phyloP scores from a whole-genome alignment of 1,284 basidiomycete species.

The Ustilago trichophora region DNA sequence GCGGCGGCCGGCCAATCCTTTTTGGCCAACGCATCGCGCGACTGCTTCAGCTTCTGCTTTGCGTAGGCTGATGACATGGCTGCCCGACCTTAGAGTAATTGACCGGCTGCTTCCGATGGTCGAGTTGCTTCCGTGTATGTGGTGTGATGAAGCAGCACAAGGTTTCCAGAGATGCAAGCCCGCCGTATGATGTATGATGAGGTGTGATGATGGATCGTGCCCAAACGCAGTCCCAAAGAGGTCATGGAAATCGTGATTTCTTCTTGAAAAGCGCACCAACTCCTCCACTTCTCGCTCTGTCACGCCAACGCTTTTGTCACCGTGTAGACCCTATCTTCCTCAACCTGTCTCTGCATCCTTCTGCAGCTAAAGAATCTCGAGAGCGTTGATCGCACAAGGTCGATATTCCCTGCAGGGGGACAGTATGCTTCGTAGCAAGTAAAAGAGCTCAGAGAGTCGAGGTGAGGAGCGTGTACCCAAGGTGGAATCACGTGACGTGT shows the following conservation, averaged over 20 bases:
- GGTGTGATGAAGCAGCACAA: slow-evolving; percentile 3
- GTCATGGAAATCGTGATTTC: slow-evolving; percentile 9
- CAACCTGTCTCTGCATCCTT: too few relatives aligned
- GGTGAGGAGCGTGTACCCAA: too few relatives aligned
- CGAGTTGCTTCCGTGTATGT: too few relatives aligned
- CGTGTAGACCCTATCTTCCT: too few relatives aligned
- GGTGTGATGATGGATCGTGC: slow-evolving; percentile 9
- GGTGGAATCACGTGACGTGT: slow-evolving; percentile 23
- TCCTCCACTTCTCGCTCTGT: slow-evolving; percentile 24
- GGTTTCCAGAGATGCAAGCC: not conserved
- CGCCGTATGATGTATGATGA: not conserved
- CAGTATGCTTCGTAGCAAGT: too few relatives aligned
- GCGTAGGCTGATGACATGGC: slow-evolving; percentile 45
- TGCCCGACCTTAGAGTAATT: too few relatives aligned
- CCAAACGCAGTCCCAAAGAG: not conserved
- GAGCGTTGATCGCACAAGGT: too few relatives aligned
- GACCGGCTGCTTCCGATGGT: too few relatives aligned
- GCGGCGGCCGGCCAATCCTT: slow-evolving; percentile 51
- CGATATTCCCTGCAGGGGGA: too few relatives aligned
- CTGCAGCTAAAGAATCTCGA: too few relatives aligned
- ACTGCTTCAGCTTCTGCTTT: slow-evolving; percentile 59
- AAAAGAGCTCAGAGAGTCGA: too few relatives aligned
- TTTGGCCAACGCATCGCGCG: slow-evolving; percentile 52
- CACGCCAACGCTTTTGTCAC: not conserved
- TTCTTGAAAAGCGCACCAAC: slow-evolving; percentile 4